Evolutionary conservation across 805 yeast species (phyloP).

Genomic region (Candida dajiaensis): DNA sequence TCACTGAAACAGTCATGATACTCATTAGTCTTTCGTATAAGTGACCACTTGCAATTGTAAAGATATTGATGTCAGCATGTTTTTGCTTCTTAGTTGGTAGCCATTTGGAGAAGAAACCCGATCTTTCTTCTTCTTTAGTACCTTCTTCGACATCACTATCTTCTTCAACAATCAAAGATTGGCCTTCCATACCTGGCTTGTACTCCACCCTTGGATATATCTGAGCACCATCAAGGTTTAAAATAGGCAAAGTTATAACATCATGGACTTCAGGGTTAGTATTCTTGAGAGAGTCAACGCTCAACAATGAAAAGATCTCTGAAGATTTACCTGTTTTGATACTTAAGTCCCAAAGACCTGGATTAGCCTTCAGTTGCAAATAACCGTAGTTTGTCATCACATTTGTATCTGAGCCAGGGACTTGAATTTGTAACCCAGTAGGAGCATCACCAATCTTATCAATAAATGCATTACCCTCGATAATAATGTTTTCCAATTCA

Average conservation of each 20-base stretch:
- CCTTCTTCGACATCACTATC: conserved; percentile 7
- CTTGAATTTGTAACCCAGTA: conserved; percentile 19
- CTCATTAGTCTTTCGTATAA: conserved; percentile 66
- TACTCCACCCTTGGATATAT: conserved; percentile 41
- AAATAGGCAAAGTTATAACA: conserved; percentile 28
- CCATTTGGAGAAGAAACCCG: conserved; percentile 13
- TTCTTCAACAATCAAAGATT: conserved; percentile 11
- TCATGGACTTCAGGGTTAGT: conserved; percentile 3
- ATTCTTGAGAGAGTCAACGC: conserved; percentile 23
- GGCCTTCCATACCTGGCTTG: conserved; percentile 33
- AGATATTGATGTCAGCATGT: conserved; percentile 68
- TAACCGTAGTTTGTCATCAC: conserved; percentile 84
- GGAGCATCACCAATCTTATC: conserved; percentile 21
- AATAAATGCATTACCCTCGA: conserved; percentile 68
- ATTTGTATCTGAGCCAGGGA: conserved; percentile 44
- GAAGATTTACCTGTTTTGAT: conserved; percentile 39
- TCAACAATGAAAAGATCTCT: conserved; percentile 34
- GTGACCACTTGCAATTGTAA: conserved; percentile 80
- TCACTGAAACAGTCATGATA: conserved; percentile 78
- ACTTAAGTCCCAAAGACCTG: conserved; percentile 61
- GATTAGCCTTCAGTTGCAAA: conserved; percentile 67
- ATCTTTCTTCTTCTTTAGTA: conserved; percentile 4
- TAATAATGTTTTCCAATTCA: conserved; percentile 45
- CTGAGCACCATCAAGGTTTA: conserved; percentile 39
- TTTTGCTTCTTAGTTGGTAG: conserved; percentile 5